Percentiles rank a stretch among this genome's conserved stretches.
Evolutionary conservation across 1,139 yeast genomes (phyloP).

Genomic region (Geotrichum cucujoidarum): DNA sequence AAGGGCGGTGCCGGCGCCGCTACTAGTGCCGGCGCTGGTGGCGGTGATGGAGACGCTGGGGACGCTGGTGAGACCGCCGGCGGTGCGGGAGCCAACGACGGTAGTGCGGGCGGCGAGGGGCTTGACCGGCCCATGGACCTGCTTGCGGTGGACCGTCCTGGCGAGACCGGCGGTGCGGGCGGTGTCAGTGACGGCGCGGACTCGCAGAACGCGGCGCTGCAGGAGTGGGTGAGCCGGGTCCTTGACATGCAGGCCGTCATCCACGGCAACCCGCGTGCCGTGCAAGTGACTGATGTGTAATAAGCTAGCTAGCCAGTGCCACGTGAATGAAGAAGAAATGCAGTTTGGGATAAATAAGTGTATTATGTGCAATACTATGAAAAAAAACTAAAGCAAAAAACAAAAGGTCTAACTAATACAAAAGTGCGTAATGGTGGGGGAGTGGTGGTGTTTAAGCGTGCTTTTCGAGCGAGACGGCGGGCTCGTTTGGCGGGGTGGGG

Average conservation of each 20-base stretch:
- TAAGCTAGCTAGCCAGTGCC: background rate
- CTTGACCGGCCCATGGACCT: background rate
- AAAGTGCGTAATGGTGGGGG: background rate
- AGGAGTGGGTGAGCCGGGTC: constrained; percentile 1
- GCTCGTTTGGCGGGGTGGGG: constrained; percentile 8
- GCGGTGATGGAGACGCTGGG: background rate
- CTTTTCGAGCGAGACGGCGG: constrained; percentile 7
- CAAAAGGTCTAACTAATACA: background rate
- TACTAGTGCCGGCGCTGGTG: too few species aligned
- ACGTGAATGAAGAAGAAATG: background rate
- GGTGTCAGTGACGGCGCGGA: background rate
- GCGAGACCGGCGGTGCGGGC: background rate
- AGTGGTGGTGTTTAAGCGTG: background rate
- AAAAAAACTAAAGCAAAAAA: background rate
- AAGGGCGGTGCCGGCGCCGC: too few species aligned
- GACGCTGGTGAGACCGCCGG: background rate
- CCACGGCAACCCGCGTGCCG: constrained; percentile 2
- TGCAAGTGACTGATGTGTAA: background rate
- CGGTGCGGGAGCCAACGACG: background rate
- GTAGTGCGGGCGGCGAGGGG: background rate
- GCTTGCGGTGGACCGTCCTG: constrained; percentile 1
- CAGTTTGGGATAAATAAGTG: background rate
- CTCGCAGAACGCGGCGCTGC: constrained; percentile 6
- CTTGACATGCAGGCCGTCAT: background rate
- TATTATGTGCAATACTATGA: background rate